Evolutionary conservation across 2,329 filamentous ascomycete genomes (phyloP).

Genomic region (Phialophora verrucosa): DNA sequence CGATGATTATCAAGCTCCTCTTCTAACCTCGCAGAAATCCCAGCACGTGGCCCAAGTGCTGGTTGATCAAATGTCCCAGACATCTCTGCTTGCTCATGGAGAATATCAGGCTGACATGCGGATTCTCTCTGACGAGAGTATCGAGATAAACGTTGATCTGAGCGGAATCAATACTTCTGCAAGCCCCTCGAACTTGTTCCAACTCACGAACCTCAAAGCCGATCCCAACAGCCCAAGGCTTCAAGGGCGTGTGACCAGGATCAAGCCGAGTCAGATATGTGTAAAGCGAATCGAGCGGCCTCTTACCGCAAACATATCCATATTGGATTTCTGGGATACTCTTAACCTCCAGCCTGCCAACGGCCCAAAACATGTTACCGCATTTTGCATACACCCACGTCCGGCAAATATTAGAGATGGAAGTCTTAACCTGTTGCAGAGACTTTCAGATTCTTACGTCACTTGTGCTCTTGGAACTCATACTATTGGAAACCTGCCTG

Average conservation of each 20-base stretch:
- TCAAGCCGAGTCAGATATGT: conserved; percentile 60
- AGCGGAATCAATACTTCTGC: conserved; percentile 40
- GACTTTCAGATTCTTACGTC: conserved; percentile 61
- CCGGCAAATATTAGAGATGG: conserved; percentile 53
- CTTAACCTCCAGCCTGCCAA: conserved; percentile 63
- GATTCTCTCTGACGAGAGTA: conserved; percentile 46
- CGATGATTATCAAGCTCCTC: not conserved
- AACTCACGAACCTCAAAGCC: conserved; percentile 33
- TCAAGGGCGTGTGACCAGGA: conserved; percentile 43
- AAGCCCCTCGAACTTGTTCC: conserved; percentile 24
- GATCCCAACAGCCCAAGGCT: conserved; percentile 41
- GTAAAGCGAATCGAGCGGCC: conserved; percentile 59
- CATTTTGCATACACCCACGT: conserved; percentile 62
- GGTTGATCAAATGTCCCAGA: conserved; percentile 48
- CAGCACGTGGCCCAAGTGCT: conserved; percentile 33
- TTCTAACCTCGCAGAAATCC: conserved; percentile 9
- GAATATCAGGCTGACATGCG: conserved; percentile 1
- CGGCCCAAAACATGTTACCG: conserved; percentile 62
- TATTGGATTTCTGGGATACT: conserved; percentile 66
- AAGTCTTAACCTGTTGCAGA: conserved; percentile 58
- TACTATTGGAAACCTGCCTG: conserved; percentile 49
- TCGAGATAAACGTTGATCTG: conserved; percentile 49
- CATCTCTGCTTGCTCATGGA: conserved; percentile 43
- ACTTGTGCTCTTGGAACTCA: conserved; percentile 63
- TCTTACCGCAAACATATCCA: conserved; percentile 62